Evolutionary conservation across 2,329 filamentous ascomycete genomes (phyloP).

Genomic region (Diaporthe ilicicola): DNA sequence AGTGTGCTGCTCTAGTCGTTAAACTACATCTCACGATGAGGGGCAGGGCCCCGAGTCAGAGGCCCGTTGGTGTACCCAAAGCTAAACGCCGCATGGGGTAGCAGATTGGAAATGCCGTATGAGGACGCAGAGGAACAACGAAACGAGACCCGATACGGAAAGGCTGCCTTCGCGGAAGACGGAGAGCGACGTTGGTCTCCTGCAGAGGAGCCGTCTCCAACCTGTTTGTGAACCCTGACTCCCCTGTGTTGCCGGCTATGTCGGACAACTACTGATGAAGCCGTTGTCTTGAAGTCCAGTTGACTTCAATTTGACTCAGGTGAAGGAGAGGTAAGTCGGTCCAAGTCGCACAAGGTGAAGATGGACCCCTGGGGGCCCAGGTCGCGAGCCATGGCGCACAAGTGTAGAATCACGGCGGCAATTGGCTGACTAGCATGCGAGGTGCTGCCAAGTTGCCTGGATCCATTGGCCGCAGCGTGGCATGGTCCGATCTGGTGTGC

Average conservation of each 20-base stretch:
- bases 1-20: neutral
- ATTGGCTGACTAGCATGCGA: slow-evolving; percentile 9
- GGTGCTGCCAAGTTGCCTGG: neutral
- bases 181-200: slow-evolving; percentile 16
- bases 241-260: slow-evolving; percentile 13
- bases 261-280: slow-evolving; percentile 17
- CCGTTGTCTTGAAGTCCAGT: neutral
- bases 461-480: slow-evolving; percentile 8
- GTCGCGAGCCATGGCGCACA: neutral
- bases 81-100: slow-evolving; percentile 20
- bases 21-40: neutral
- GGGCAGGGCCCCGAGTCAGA: slow-evolving; percentile 15
- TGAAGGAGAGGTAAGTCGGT: neutral
- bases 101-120: slow-evolving; percentile 14
- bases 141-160: neutral
- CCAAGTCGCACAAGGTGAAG: slow-evolving; percentile 20
- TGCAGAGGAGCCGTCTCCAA: slow-evolving; percentile 1
- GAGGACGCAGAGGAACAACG: slow-evolving; percentile 21
- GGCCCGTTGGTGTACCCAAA: slow-evolving; percentile 16
- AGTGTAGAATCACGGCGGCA: neutral
- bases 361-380: neutral
- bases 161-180: slow-evolving; percentile 20
- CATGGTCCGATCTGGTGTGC: slow-evolving; percentile 26
- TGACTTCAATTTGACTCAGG: neutral
- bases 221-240: slow-evolving; percentile 6